Base-by-base conservation (phyloP, 345 rosid species). In the Boechera stricta region DNA sequence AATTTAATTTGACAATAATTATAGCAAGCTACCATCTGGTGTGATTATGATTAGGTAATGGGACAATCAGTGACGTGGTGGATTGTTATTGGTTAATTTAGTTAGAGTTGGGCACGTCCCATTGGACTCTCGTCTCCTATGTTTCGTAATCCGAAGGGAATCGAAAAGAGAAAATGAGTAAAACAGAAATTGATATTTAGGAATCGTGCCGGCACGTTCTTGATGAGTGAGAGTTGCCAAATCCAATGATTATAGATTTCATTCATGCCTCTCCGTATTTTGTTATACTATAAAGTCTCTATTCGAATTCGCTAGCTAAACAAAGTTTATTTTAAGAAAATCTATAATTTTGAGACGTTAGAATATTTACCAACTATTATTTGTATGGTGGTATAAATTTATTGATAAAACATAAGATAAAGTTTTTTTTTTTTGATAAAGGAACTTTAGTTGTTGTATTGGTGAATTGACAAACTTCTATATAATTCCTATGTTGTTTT, bases 91-190 rank as follows among this genome's bases (percentile, higher is more conserved):
- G 72, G 28, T 64, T 47, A 21, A 9, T n/a, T 47, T 55, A 71
- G 61, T 71, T 64, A 64, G 77, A 57, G 72, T 64, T 47, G 24
- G 81, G 72, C 76, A 71, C 81, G 81, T 77, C 52, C 67, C 76
- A 7, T 44, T 77, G 58, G 64, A 33, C 33, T 38, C 60, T 71
- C 13, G 59, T 69, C 41, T 29, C 49, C 51, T 69, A 61, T 39
- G 79, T 48, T 58, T 49, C 73, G 67, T 28, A 67, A 28, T 36
- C 42, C 55, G 35, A 38, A 49, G 21, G 64, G 65, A 56, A 44
- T 45, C 36, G 33, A 66, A 5, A 26, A 56, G 8, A n/a, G 31
- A 2, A 16, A 26, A 5, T 1, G 18, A 11, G 5, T 21, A 13
- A 24, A 15, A 45, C 18, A 65, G 0, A 47, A 47, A n/a, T 6